Base-by-base conservation (phyloP, 2,329 filamentous ascomycete genomes). In the Septoria linicola region DNA sequence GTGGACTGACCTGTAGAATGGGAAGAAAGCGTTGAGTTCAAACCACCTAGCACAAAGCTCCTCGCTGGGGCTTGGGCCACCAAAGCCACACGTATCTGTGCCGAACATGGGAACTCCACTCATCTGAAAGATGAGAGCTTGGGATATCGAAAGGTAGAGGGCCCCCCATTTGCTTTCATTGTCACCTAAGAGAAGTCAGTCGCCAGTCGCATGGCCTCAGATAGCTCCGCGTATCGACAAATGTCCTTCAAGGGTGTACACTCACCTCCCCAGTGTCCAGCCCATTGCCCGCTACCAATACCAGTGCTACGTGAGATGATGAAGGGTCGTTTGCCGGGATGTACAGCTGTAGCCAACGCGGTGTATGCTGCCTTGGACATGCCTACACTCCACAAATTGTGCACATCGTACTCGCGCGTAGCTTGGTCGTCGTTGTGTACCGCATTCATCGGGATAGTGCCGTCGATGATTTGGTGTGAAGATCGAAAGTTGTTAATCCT, bases 1-100 rank as follows among this genome's bases (percentile, higher is more conserved):
- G 68, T 88, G 8, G 1, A 17, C 45, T 6, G 8, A 49, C 46
- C 85, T 76, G 70, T 88, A 89, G 70, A 89, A 88, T 7, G 85
- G 84, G 71, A 88, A 87, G 73, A 89, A 89, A 8, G 85, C 85
- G 1, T 76, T 80, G 3, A 65, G 49, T 41, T 58, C 46, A 51
- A 61, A 59, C 64, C 63, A 66, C 4, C 63, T 56, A 13, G 53
- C 36, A 40, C 63, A 66, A 6, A 66, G 58, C 21, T 63, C 56
- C 13, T 50, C 44, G 30, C 53, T 54, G 1, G 63, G 56, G 20
- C 20, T 25, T 20, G 63, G 63, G 2, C 50, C 49, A 3, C 49
- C 49, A 41, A 65, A 66, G 4, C 63, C 63, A 40, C 63, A 66
- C 16, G 58, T 60, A 37, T 66, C 63, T 8, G 56, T 57, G 19